A percentile compares a stretch with the other conserved stretches of the same genome.
These are phyloP conservation scores for Diplodia mutila DNA, from an alignment of 2,329 filamentous ascomycete genomes.

Conservation along the genomic window DNA sequence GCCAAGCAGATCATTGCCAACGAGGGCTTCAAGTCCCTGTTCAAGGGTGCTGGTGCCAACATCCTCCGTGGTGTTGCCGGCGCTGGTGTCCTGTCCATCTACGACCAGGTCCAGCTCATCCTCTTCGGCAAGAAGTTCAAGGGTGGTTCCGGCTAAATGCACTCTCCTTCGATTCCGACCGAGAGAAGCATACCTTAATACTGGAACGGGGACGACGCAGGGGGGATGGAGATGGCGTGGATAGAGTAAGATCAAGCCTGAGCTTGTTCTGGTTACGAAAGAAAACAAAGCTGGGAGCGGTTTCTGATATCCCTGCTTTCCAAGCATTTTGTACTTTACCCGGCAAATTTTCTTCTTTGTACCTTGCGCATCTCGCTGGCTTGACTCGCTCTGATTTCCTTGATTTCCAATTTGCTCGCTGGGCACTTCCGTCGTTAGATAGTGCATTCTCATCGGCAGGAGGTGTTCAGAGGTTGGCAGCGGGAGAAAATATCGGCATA, in stretches of 20 bases:
- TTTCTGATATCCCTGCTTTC: conserved; percentile 28
- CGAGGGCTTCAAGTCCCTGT: conserved; percentile 98
- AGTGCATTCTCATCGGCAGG: conserved; percentile 18
- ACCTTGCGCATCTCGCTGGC: conserved; percentile 22
- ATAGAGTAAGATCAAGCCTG: conserved; percentile 44
- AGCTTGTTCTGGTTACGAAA: conserved; percentile 50
- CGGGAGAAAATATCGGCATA: conserved; percentile 42
- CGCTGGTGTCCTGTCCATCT: conserved; percentile 99
- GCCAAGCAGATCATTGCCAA: conserved; percentile 91
- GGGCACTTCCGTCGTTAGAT: conserved; percentile 36
- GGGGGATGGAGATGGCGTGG: conserved; percentile 31
- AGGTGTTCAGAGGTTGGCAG: conserved; percentile 32
- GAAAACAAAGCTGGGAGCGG: conserved; percentile 34
- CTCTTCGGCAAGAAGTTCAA: conserved; percentile 99
- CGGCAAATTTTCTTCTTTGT: conserved; percentile 38
- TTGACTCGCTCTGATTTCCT: conserved; percentile 26
- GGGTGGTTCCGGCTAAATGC: conserved; percentile 52
- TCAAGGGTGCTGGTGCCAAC: conserved; percentile 99
- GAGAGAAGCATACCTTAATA: conserved; percentile 14
- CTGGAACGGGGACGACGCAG: conserved; percentile 29
- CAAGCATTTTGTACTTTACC: conserved; percentile 49
- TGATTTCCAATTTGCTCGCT: conserved; percentile 28
- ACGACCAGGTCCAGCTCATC: conserved; percentile 98
- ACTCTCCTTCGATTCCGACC: conserved; percentile 22
- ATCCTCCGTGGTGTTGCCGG: conserved; percentile 99